Conservation (phyloP, 371 early-diverging fungal species). For the Paraphysoderma sedebokerense region DNA sequence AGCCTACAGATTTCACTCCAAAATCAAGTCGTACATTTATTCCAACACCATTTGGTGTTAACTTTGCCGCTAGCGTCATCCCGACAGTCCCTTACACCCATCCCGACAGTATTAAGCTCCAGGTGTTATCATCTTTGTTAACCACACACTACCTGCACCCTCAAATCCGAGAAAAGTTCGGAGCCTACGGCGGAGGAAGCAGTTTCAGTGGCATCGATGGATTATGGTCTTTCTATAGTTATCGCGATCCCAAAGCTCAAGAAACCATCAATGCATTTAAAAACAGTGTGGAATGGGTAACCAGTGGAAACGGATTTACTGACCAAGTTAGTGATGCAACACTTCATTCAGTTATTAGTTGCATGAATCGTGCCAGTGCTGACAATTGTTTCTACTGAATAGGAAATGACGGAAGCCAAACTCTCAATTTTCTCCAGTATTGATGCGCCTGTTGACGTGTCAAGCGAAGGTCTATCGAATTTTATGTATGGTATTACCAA, state of each 20-base stretch:
- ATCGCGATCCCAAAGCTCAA: slow-evolving; percentile 74
- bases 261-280: slow-evolving; percentile 54
- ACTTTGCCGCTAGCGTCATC: slow-evolving; percentile 56
- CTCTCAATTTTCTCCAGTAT: slow-evolving; percentile 67
- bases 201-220: slow-evolving; percentile 52
- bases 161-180: slow-evolving; percentile 90
- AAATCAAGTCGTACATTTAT: slow-evolving; percentile 12
- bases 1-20: slow-evolving; percentile 5
- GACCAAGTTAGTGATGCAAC: slow-evolving; percentile 15
- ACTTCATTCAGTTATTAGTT: not conserved
- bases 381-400: slow-evolving; percentile 9
- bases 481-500: slow-evolving; percentile 62
- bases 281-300: slow-evolving; percentile 46
- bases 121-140: slow-evolving; percentile 61
- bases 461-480: slow-evolving; percentile 64
- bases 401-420: slow-evolving; percentile 81
- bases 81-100: slow-evolving; percentile 70
- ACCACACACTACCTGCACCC: slow-evolving; percentile 72
- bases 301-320: slow-evolving; percentile 19
- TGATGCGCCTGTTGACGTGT: slow-evolving; percentile 68
- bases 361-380: not conserved
- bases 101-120: slow-evolving; percentile 55
- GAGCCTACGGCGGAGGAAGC: slow-evolving; percentile 90
- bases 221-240: slow-evolving; percentile 72
- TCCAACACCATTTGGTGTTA: slow-evolving; percentile 68